These are phyloP conservation scores for Malassezia pachydermatis DNA, from an alignment of 1,284 basidiomycete genomes.

Conservation along the genomic window DNA sequence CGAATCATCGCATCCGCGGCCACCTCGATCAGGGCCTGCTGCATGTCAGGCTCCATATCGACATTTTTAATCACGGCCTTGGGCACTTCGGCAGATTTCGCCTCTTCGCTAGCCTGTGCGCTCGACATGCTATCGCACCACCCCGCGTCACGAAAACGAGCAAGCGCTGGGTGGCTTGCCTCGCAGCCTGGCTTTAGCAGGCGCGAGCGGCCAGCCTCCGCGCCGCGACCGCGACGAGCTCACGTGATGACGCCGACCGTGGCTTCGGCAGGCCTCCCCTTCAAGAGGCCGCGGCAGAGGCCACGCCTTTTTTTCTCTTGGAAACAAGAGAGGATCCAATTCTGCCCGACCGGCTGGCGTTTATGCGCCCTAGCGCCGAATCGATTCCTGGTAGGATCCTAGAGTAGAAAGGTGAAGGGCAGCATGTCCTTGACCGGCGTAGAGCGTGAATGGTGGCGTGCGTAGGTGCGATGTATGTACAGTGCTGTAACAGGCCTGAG, in stretches of 20 bases:
- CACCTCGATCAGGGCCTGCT: constrained; percentile 79
- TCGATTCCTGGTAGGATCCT: constrained; percentile 23
- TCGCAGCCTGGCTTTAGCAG: too few relatives aligned
- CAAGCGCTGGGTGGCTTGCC: background rate
- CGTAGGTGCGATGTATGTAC: background rate
- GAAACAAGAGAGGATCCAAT: constrained; percentile 10
- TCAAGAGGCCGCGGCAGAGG: too few relatives aligned
- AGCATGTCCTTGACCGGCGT: background rate
- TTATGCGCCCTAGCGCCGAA: constrained; percentile 6
- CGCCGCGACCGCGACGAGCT: too few relatives aligned
- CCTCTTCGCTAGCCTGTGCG: too few relatives aligned
- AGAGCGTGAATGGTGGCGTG: background rate
- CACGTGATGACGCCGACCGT: too few relatives aligned
- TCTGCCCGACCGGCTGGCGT: constrained; percentile 19
- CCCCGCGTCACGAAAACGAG: background rate
- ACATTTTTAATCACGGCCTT: constrained; percentile 83
- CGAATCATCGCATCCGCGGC: constrained; percentile 74
- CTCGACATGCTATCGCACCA: background rate
- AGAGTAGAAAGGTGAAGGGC: constrained; percentile 9
- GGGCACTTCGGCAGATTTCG: constrained; percentile 2
- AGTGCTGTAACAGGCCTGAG: constrained; percentile 21
- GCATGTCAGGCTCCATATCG: constrained; percentile 94
- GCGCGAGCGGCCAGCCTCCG: too few relatives aligned
- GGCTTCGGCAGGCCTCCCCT: too few relatives aligned
- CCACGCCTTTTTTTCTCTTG: background rate